Conservation (phyloP, 2,329 filamentous ascomycete genomes). For the Colletotrichum liaoningense region DNA sequence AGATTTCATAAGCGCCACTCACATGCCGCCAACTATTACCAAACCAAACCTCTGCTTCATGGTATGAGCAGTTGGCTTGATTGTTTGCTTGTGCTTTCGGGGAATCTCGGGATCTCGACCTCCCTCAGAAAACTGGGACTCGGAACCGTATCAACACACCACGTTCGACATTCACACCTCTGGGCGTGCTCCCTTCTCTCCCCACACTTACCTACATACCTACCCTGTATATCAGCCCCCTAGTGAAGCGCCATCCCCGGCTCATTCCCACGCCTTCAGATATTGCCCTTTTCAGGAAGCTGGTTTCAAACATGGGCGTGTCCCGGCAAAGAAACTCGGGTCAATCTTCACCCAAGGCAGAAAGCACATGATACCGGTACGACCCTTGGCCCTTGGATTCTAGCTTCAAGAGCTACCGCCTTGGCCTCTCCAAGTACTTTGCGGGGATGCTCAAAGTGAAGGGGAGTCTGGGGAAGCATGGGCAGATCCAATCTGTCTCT, state of each 20-base stretch:
- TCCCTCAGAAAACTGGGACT: conserved; percentile 29
- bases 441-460: conserved; percentile 24
- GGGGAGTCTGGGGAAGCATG: conserved; percentile 35
- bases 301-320: conserved; percentile 34
- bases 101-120: conserved; percentile 31
- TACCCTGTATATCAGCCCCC: conserved; percentile 19
- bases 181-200: conserved; percentile 27
- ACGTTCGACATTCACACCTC: conserved; percentile 5
- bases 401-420: conserved; percentile 20
- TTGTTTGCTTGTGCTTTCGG: conserved; percentile 34
- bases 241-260: conserved; percentile 21
- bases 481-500: conserved; percentile 29
- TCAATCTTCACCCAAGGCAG: conserved; percentile 31
- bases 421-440: conserved; percentile 14
- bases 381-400: not conserved
- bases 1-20: conserved; percentile 25
- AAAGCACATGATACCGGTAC: conserved; percentile 15
- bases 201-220: conserved; percentile 20
- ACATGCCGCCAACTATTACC: conserved; percentile 26
- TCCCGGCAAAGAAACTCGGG: conserved; percentile 24
- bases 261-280: conserved; percentile 23
- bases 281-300: conserved; percentile 24
- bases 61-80: conserved; percentile 1
- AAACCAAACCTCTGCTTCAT: conserved; percentile 3
- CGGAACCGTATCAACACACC: conserved; percentile 17